These are phyloP conservation scores for Striga hermonthica DNA, from an alignment of 305 asterid genomes.

Conservation along the genomic window DNA sequence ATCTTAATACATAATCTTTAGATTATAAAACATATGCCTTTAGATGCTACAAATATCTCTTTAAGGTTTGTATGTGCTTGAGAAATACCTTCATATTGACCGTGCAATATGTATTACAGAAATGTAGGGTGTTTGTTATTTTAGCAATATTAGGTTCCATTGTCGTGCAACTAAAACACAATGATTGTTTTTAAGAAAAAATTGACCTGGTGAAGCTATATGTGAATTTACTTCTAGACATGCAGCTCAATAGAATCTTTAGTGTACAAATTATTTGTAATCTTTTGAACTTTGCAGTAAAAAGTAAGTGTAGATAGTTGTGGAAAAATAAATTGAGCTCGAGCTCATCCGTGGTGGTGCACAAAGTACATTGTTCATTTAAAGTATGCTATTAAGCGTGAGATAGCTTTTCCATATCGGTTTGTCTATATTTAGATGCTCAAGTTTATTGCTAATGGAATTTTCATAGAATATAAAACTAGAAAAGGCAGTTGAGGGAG, in stretches of 20 bases:
- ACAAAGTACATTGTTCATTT: neutral
- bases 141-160: too few relatives aligned
- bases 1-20: neutral
- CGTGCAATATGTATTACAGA: too few relatives aligned
- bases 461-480: neutral
- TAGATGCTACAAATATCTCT: neutral
- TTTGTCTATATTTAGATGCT: neutral
- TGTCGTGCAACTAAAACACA: too few relatives aligned
- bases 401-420: neutral
- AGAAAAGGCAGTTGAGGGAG: conserved; percentile 11
- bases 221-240: too few relatives aligned
- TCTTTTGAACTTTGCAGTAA: neutral
- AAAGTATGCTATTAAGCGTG: neutral
- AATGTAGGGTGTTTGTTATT: too few relatives aligned
- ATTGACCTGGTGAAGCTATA: too few relatives aligned
- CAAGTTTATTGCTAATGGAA: neutral
- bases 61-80: neutral
- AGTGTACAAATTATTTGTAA: too few relatives aligned
- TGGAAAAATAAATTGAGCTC: neutral
- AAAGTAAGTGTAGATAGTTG: neutral
- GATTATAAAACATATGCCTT: neutral
- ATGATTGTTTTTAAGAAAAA: too few relatives aligned
- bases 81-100: too few relatives aligned
- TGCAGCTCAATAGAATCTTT: too few relatives aligned
- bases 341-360: conserved; percentile 15